Evolutionary conservation across 2,329 filamentous ascomycete species (phyloP), one percentile per base, ranked within the genome.

Genomic region (Pyrenophora teres): DNA sequence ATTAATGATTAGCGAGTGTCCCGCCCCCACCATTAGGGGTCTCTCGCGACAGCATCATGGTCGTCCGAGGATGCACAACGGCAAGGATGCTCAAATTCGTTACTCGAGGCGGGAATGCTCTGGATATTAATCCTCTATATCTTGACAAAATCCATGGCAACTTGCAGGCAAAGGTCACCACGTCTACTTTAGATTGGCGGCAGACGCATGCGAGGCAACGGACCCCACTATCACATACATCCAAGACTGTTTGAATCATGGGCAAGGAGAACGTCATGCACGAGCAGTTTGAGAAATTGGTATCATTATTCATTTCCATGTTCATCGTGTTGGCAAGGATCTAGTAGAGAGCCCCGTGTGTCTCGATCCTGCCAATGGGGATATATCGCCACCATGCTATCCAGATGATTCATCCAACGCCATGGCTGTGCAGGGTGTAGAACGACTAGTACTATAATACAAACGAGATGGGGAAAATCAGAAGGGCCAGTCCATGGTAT

Each of bases 381-480:
- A 60, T 49, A 54, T 59, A 43, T 55, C 39, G 46, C 54, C 43
- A 31, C 41, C 50, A 60, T 52, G 58, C 50, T 62, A 45, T 54
- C 42, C 60, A 58, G 51, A 56, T 55, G 16, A 27, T 59, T 49
- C 62, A 38, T 56, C 53, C 52, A 60, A 61, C 59, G 58, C 59
- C 59, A 58, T 50, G 50, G 53, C 46, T 36, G 27, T 56, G 43
- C 56, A 48, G 53, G 48, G 36, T 15, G 46, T 48, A 46, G 46
- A 45, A 48, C 19, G 50, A 56, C 46, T 47, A 58, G 39, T 41
- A 57, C 50, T 57, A 46, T 60, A 54, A 46, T 60, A 54, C 46
- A 46, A 50, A 40, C 5, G 36, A 40, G 40, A 44, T 19, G 36
- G 19, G 46, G 37, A 43, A 40, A 27, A 40, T 33, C 45, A 50